Percentiles rank a stretch among this genome's conserved stretches.
Evolutionary conservation across 768 basidiomycete genomes (phyloP).

Genomic region (Artomyces pyxidatus): DNA sequence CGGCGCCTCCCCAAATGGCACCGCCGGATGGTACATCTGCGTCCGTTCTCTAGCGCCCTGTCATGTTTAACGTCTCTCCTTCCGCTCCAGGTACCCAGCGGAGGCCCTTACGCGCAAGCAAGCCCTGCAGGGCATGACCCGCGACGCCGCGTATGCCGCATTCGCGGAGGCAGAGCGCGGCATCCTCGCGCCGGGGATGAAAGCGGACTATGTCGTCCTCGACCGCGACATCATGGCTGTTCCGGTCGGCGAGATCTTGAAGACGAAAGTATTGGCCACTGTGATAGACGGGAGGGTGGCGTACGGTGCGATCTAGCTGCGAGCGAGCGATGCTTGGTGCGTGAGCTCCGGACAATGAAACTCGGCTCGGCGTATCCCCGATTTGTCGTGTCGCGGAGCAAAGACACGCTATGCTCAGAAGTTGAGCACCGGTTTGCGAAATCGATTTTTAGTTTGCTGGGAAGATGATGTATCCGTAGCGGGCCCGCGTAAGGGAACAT

Average conservation of each 20-base stretch:
- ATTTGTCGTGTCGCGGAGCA: too few relatives aligned
- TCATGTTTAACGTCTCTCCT: neutral
- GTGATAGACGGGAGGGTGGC: conserved; percentile 65
- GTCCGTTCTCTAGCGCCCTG: neutral
- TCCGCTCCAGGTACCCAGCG: conserved; percentile 53
- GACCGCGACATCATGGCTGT: conserved; percentile 74
- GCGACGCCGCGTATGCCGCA: conserved; percentile 82
- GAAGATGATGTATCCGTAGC: too few relatives aligned
- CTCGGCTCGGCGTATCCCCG: too few relatives aligned
- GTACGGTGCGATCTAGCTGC: conserved; percentile 40
- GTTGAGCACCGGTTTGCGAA: too few relatives aligned
- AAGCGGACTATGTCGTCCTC: conserved; percentile 83
- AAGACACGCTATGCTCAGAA: too few relatives aligned
- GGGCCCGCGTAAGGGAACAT: too few relatives aligned
- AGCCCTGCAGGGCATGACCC: conserved; percentile 85
- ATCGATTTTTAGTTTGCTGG: too few relatives aligned
- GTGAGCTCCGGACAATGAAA: too few relatives aligned
- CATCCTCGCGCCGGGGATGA: conserved; percentile 66
- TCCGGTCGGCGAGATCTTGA: conserved; percentile 50
- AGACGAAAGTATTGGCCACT: conserved; percentile 60
- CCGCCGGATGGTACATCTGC: conserved; percentile 64
- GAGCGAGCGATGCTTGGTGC: too few relatives aligned
- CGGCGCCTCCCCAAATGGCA: conserved; percentile 78
- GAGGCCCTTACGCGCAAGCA: conserved; percentile 74
- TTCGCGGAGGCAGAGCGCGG: conserved; percentile 69